Base-by-base conservation (phyloP, 2,329 filamentous ascomycete genomes). In the Botryotinia calthae region DNA sequence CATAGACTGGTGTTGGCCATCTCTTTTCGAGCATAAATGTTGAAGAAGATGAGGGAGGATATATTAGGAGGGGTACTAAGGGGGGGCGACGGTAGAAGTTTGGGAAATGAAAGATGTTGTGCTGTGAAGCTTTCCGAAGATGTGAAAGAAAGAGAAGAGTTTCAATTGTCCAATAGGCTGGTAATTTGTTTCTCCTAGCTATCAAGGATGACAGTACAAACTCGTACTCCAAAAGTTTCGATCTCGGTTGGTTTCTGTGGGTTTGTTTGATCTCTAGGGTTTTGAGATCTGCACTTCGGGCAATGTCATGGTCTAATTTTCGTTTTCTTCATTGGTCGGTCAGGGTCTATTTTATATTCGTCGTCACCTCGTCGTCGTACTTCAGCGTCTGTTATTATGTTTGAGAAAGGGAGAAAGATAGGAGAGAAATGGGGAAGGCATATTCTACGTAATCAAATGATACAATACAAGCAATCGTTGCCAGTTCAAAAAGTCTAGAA, bases 1-100 rank as follows among this genome's bases (percentile, higher is more conserved):
- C 76, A 76, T 80, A 79, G 79, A 80, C 76, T 78, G 78, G 79
- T 77, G 76, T 79, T 73, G 73, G 76, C 76, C 75, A 74, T 78
- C 78, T 79, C 71, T 72, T 76, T 76, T 75, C 72, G 75, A 75
- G 77, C 76, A 77, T 77, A 73, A 74, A 72, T 71, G 72, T 70
- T 71, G 71, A 72, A 73, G 73, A 74, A 59, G 62, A 72, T 61
- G 42, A 73, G 72, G 70, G 70, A 65, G 64, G 73, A 72, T 63
- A 73, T 73, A 67, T 67, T 56, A 56, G n/a, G 48, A 48, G 48
- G 65, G 65, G n/a, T 42, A 56, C 18, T 25, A 67, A 72, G 72
- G 72, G 63, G 63, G 61, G 72, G 72, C 73, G 71, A 68, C 69
- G 44, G 62, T 69, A 61, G 73, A 74, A 67, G 75, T 69, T 68